Evolutionary conservation across 805 yeast genomes (phyloP), one percentile per base, ranked within the genome.

Genomic region (Saccharomyces eubayanus): DNA sequence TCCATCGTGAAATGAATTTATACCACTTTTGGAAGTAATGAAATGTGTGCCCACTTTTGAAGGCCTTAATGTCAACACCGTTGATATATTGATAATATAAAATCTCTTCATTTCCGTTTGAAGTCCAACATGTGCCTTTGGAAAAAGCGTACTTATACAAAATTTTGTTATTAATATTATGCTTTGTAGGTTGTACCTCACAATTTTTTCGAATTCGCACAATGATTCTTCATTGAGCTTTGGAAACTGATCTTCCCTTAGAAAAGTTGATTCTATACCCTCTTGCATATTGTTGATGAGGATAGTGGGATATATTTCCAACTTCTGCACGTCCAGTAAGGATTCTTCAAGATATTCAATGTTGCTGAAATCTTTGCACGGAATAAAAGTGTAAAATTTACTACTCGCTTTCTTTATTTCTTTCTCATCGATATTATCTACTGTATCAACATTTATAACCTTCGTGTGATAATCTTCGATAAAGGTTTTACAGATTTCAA

Each of bases 1-100:
- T 0, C 63, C 58, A 51, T 66, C 68, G 50, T 63, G 66, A 46
- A 62, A 59, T 46, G 65, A 68, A 40, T 60, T 58, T 28, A 64
- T 31, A 6, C 61, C 67, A 6, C 60, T 57, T 46, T 64, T 63
- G 0, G 65, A 55, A 1, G 59, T 52, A 5, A 55, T 20, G 36
- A 57, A 62, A 14, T 50, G 48, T 20, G 54, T 45, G 9, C 55
- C 55, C 21, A 45, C 31, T 12, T 47, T 49, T 9, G 54, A 47
- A 1, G 47, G 46, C 6, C 48, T 16, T 21, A 53, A 36, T 4
- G 58, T 50, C 28, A 50, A 28, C 3, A 50, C 45, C 24, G 55
- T 46, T 30, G 60, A 56, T 16, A 62, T 49, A 46, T 62, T 63
- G 5, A 63, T 51, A 10, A 64, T 50, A 43, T 59, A 63, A 16